Evolutionary conservation across 768 basidiomycete species (phyloP).

Genomic region (Hypsizygus marmoreus): DNA sequence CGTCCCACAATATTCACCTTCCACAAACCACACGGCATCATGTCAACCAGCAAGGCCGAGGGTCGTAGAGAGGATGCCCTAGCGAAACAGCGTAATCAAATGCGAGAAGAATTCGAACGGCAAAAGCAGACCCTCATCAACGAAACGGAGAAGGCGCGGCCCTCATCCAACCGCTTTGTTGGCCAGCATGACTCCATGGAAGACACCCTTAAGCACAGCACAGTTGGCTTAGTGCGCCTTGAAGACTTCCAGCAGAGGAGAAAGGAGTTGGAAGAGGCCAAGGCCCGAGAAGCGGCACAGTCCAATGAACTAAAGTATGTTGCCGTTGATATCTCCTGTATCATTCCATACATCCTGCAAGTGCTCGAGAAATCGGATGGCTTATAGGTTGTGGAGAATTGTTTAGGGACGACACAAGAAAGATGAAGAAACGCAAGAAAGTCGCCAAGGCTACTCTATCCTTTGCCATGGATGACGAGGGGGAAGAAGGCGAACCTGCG

Average conservation of each 20-base stretch:
- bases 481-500: slow-evolving; percentile 43
- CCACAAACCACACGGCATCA: slow-evolving; percentile 27
- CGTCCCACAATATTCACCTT: neutral
- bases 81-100: slow-evolving; percentile 76
- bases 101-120: slow-evolving; percentile 80
- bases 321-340: slow-evolving; percentile 22
- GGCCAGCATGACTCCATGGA: slow-evolving; percentile 95
- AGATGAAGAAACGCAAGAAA: slow-evolving; percentile 93
- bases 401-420: slow-evolving; percentile 87
- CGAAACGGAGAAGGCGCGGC: slow-evolving; percentile 92
- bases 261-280: slow-evolving; percentile 89
- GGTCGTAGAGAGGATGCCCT: slow-evolving; percentile 87
- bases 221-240: slow-evolving; percentile 87
- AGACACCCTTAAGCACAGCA: slow-evolving; percentile 86
- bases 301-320: slow-evolving; percentile 88
- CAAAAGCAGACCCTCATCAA: slow-evolving; percentile 80
- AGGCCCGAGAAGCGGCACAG: slow-evolving; percentile 84
- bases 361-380: slow-evolving; percentile 39
- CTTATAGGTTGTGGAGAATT: slow-evolving; percentile 82
- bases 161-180: slow-evolving; percentile 86
- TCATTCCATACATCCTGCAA: slow-evolving; percentile 10
- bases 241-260: slow-evolving; percentile 91
- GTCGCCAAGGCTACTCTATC: slow-evolving; percentile 85
- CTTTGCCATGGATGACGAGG: slow-evolving; percentile 88
- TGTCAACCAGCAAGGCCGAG: slow-evolving; percentile 80